Base-by-base conservation (phyloP, 345 rosid species). In the Cardamine chenopodiifolia region DNA sequence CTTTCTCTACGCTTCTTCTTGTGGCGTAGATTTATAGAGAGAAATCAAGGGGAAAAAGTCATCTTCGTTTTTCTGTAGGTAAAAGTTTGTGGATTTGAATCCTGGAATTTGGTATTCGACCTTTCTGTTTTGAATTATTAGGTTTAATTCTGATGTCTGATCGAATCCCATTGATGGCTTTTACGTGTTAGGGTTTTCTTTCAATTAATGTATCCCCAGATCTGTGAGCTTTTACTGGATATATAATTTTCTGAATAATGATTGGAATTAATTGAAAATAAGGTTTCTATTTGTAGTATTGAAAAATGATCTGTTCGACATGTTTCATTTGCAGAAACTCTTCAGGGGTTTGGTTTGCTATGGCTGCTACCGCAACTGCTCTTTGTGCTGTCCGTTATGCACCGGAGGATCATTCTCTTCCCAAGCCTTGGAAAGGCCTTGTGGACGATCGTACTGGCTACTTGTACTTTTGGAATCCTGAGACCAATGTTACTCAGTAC, bases 401-500 rank as follows among this genome's bases (percentile, higher is more conserved):
- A 29, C 97, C 97, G 0, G 92, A 88, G 40, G 99, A 95, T 35
- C 96, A 94, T 3, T 83, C 98, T 7, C 97, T 95, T 19, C 99
- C 99, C 15, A 89, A 90, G 72, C 99, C 99, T 7, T 95, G 99
- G 99, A 92, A 78, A 78, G 98, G 99, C 2, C 86, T 95, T 19
- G 96, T 95, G 54, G 98, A 95, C 84, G 96, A 96, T 9, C 80
- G 84, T 67, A 95, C 97, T 13, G 98, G 98, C 5, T 95, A 86
- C 77, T 85, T 92, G 40, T 95, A 95, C 85, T 92, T 81, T 80
- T 95, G 99, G 99, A 95, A 95, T 80, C 97, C 99, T 0, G 96
- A 86, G 79, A 95, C 99, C 40, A 95, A 95, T 75, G 92, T 88
- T 57, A 95, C 98, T 19, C 99, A 95, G 73, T 95, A 95, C 39